Evolutionary conservation across 139 green algal species (phyloP), one percentile per base, ranked within the genome.

Genomic region (Chlamydomonas asymmetrica): DNA sequence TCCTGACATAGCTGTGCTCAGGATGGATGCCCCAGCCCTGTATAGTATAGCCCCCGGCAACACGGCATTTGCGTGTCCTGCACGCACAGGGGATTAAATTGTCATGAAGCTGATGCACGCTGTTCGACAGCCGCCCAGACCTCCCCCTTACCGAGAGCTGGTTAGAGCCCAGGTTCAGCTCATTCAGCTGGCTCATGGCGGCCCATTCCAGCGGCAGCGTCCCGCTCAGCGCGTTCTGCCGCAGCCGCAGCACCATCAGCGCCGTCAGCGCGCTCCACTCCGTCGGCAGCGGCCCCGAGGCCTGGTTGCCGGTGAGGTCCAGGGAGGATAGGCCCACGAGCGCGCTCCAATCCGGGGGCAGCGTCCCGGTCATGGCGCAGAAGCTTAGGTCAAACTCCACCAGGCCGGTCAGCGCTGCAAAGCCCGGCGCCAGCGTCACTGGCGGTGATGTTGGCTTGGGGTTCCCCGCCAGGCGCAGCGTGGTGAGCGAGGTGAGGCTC

Each of bases 81-180:
- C n/a, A n/a, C n/a, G n/a, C n/a, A n/a, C n/a, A n/a, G n/a, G n/a
- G n/a, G n/a, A n/a, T n/a, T n/a, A n/a, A n/a, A n/a, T n/a, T n/a
- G n/a, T n/a, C n/a, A n/a, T n/a, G n/a, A n/a, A n/a, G n/a, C n/a
- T n/a, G n/a, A n/a, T n/a, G n/a, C n/a, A n/a, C n/a, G n/a, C n/a
- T n/a, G n/a, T n/a, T n/a, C n/a, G n/a, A n/a, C n/a, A n/a, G n/a
- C n/a, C n/a, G n/a, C n/a, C n/a, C n/a, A n/a, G n/a, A n/a, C n/a
- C n/a, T n/a, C n/a, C n/a, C n/a, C n/a, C n/a, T n/a, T n/a, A n/a
- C 69, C 2, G 54, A 41, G 31, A 82, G 52, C n/a, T 68, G 48
- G 50, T 82, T 82, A 38, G 18, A 23, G 16, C 37, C 56, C n/a
- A 82, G 62, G 23, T 82, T 63, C 10, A 78, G 38, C 40, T 35